Evolutionary conservation across 1,139 yeast species (phyloP), one percentile per base, ranked within the genome.

Genomic region (Hemisphaericaspora xylofermentans): DNA sequence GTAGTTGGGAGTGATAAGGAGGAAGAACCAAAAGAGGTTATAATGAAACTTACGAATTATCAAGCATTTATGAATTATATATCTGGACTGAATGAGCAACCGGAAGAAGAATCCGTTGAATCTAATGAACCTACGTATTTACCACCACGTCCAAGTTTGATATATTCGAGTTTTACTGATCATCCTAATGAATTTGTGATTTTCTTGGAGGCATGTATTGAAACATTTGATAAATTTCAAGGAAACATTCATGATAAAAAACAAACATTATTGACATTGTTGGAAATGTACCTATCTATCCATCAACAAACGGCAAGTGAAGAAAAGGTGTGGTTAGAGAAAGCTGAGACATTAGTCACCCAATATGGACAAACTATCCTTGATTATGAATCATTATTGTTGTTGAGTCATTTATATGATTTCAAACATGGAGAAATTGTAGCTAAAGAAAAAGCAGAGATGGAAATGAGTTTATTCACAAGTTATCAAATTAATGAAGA

Each of bases 191-290:
- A 91, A 54, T 91, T 93, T 71, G 95, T 91, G 15, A 86, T 88
- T n/a, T 91, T 94, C 51, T 64, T 93, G 42, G 98, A 93, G 57
- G 97, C 98, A 0, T 88, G 97, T 54, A 66, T 89, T 14, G 88
- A 84, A 51, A 76, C 87, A 7, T 87, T 87, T 57, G 91, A 85
- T 45, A 76, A 73, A 46, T 86, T 81, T 55, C 93, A 85, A 45
- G 95, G 94, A 0, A 76, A 80, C 44, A 67, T 68, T 15, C 76
- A 76, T 48, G 96, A 88, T 53, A 79, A 82, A 49, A 76, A 74
- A 42, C 95, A 86, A 38, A 71, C 91, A 28, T 66, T 87, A 42
- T 78, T 86, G 8, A 88, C 97, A 0, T 66, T 93, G 33, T 85
- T 82, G 56, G 98, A 93, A 55, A 71, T 88, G 70, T 93, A 93